Conservation (phyloP, 306 rosid genomes). For the Gillenia trifoliata region DNA sequence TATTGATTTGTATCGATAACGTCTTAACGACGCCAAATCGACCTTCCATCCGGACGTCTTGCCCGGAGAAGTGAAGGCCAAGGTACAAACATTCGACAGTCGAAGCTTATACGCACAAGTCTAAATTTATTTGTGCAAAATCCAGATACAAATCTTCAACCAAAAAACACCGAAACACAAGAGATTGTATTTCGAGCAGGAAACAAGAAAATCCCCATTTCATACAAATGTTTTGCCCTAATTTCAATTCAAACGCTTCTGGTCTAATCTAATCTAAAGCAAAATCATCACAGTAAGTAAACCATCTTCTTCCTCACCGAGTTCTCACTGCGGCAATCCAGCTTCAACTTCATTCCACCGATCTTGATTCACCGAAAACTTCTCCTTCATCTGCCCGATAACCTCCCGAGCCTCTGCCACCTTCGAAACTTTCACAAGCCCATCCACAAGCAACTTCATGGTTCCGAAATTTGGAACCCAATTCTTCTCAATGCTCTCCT, state of each 20-base stretch:
- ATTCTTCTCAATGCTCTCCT: slow-evolving; percentile 57
- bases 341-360: slow-evolving; percentile 73
- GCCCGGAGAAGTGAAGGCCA: no score
- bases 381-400: slow-evolving; percentile 59
- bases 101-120: not conserved
- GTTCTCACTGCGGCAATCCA: slow-evolving; percentile 39
- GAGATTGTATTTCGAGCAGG: not conserved
- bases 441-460: slow-evolving; percentile 65
- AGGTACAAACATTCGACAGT: not conserved
- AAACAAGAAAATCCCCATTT: slow-evolving; percentile 7
- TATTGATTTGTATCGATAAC: no score
- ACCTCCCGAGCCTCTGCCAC: slow-evolving; percentile 56
- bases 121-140: not conserved
- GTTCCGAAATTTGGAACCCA: slow-evolving; percentile 67
- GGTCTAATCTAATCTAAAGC: slow-evolving; percentile 4
- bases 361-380: slow-evolving; percentile 38
- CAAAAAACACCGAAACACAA: not conserved
- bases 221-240: not conserved
- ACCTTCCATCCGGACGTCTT: no score
- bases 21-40: no score
- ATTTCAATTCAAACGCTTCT: not conserved
- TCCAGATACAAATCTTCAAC: not conserved
- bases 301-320: slow-evolving; percentile 5
- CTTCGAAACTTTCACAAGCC: slow-evolving; percentile 52
- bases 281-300: not conserved